These are phyloP conservation scores for Kodamaea arcana DNA, from an alignment of 1,139 yeast genomes.

Conservation along the genomic window DNA sequence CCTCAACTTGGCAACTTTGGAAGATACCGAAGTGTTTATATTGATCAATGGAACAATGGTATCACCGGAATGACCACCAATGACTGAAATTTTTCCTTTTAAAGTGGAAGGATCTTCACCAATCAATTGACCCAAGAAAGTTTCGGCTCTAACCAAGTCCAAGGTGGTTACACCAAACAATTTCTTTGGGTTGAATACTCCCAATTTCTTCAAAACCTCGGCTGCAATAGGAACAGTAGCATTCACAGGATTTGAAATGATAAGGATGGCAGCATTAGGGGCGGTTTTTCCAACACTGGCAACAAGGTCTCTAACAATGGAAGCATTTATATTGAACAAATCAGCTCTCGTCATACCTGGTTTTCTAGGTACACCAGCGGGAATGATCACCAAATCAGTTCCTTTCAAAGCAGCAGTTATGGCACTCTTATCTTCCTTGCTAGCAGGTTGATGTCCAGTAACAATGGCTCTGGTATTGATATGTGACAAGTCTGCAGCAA, in stretches of 20 bases:
- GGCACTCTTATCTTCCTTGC: constrained; percentile 46
- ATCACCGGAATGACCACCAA: constrained; percentile 78
- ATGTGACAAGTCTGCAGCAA: constrained; percentile 71
- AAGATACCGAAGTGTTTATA: constrained; percentile 22
- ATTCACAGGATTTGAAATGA: constrained; percentile 73
- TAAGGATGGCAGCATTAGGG: constrained; percentile 61
- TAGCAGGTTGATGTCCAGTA: constrained; percentile 51
- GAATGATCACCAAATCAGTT: constrained; percentile 60
- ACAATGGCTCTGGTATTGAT: constrained; percentile 59
- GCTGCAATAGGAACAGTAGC: constrained; percentile 75
- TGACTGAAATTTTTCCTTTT: constrained; percentile 52
- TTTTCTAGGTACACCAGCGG: constrained; percentile 82
- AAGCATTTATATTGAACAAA: constrained; percentile 69
- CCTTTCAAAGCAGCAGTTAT: constrained; percentile 48
- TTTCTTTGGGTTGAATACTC: constrained; percentile 60
- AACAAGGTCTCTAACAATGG: constrained; percentile 59
- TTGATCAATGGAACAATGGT: constrained; percentile 61
- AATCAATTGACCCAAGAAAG: constrained; percentile 50
- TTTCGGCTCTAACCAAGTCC: constrained; percentile 67
- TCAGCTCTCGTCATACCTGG: constrained; percentile 82
- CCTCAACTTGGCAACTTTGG: constrained; percentile 27
- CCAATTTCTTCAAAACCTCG: constrained; percentile 58
- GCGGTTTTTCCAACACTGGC: constrained; percentile 53
- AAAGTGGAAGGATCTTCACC: constrained; percentile 33
- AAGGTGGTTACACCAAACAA: constrained; percentile 73